These are phyloP conservation scores for Isoetes taiwanensis DNA, from an alignment of 75 land plant genomes.

Conservation along the genomic window DNA sequence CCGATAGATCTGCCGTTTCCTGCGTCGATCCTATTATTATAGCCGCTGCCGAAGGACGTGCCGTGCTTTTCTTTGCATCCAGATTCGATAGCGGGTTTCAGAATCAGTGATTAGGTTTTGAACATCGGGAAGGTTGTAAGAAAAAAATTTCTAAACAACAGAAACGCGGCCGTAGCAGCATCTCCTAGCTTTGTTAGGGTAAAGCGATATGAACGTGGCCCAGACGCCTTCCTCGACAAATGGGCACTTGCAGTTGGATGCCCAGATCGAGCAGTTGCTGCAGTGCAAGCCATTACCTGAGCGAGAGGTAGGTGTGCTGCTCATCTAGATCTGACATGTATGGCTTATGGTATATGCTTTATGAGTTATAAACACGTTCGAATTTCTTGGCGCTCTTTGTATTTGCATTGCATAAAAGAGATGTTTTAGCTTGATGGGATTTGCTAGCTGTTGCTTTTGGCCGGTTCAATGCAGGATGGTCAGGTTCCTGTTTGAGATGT, in stretches of 20 bases:
- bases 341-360: neutral
- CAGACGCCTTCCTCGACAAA: slow-evolving; percentile 16
- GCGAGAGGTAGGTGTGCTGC: neutral
- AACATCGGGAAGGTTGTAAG: too few species aligned
- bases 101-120: too few species aligned
- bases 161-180: too few species aligned
- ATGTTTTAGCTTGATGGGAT: neutral
- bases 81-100: too few species aligned
- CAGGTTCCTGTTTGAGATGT: too few species aligned
- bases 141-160: too few species aligned
- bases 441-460: neutral
- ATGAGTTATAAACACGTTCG: neutral
- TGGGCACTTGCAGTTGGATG: slow-evolving; percentile 4
- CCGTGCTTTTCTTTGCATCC: too few species aligned
- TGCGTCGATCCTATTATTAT: too few species aligned
- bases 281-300: slow-evolving; percentile 2
- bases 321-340: neutral
- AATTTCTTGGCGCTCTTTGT: neutral
- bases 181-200: too few species aligned
- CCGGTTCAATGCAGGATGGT: too few species aligned
- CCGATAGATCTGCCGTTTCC: too few species aligned
- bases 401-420: neutral
- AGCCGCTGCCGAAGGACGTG: too few species aligned
- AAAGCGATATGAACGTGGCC: slow-evolving; percentile 21
- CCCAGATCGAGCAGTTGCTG: slow-evolving; percentile 7